Percentiles rank a stretch among this genome's conserved stretches.
Conservation (phyloP, 1,284 basidiomycete genomes). For the Waitea zeae region DNA sequence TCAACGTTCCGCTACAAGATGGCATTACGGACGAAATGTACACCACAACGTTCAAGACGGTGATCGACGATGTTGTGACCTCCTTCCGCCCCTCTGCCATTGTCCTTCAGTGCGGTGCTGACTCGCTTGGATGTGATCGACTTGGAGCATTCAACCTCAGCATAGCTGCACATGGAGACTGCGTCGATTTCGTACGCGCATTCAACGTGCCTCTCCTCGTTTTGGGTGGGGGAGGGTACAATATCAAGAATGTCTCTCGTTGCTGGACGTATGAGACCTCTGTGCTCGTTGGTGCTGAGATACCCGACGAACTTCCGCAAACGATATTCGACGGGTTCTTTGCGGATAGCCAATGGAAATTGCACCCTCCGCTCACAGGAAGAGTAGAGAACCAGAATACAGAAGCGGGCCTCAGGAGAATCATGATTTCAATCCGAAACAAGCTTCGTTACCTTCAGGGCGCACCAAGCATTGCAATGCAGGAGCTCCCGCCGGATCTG, state of each 20-base stretch:
- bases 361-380: slow-evolving; percentile 85
- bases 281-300: slow-evolving; percentile 71
- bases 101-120: slow-evolving; percentile 95
- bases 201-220: slow-evolving; percentile 85
- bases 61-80: slow-evolving; percentile 87
- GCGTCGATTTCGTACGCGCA: slow-evolving; percentile 89
- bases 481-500: slow-evolving; percentile 89
- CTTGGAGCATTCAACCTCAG: slow-evolving; percentile 96
- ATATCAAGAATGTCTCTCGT: slow-evolving; percentile 89
- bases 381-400: slow-evolving; percentile 91
- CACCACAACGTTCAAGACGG: slow-evolving; percentile 85
- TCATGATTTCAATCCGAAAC: slow-evolving; percentile 74
- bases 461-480: slow-evolving; percentile 91
- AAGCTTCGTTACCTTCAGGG: slow-evolving; percentile 89
- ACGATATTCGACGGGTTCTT: slow-evolving; percentile 94
- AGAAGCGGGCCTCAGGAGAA: slow-evolving; percentile 66
- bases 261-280: slow-evolving; percentile 99
- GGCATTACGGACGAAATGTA: slow-evolving; percentile 98
- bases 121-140: slow-evolving; percentile 88
- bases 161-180: slow-evolving; percentile 98
- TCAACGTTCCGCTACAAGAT: slow-evolving; percentile 93
- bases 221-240: slow-evolving; percentile 92
- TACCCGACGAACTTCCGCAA: slow-evolving; percentile 75
- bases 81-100: slow-evolving; percentile 85
- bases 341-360: slow-evolving; percentile 75